Evolutionary conservation across 495 filamentous ascomycete species (phyloP), one percentile per base, ranked within the genome.

Genomic region (Jackrogersella multiformis): DNA sequence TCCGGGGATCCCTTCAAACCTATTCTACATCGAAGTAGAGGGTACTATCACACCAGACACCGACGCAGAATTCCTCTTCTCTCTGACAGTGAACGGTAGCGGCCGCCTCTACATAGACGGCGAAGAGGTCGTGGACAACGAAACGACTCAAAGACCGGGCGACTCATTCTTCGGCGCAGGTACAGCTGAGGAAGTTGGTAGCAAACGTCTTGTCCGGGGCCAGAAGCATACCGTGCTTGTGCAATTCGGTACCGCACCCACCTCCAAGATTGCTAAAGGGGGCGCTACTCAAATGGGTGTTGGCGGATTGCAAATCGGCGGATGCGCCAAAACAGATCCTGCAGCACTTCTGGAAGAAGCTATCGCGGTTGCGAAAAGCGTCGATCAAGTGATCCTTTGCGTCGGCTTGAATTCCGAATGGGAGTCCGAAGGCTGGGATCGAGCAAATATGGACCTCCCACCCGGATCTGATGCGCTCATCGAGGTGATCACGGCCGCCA

Each of bases 351-450:
- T 53, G 7, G 16, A 53, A 0, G 49, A 53, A 24, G 49, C 49
- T n/a, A 16, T 53, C 16, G 16, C 32, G 0, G 15, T 53, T 0
- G 49, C 49, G 8, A 21, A 36, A 12, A 21, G 32, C 18, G 49
- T 36, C 3, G 49, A 53, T 24, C 30, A 36, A 9, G 49, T 53
- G 12, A 36, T 53, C 5, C 49, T 53, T 4, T 21, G 30, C 12
- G 16, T 53, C 2, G 49, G 49, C 4, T 8, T 36, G 9, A 53
- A 53, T 18, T 23, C 30, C 2, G 49, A 53, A 23, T 36, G 30
- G 30, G 88, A 91, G 69, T 85, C 83, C 2, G 88, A 90, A 71
- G 89, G 89, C 38, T 78, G 84, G 35, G 88, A 92, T 73, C 83
- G 86, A 24, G 79, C 83, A 9, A 76, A 80, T 55, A 87, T 90